Evolutionary conservation across 257 asterid species (phyloP).

Genomic region (Phtheirospermum japonicum): DNA sequence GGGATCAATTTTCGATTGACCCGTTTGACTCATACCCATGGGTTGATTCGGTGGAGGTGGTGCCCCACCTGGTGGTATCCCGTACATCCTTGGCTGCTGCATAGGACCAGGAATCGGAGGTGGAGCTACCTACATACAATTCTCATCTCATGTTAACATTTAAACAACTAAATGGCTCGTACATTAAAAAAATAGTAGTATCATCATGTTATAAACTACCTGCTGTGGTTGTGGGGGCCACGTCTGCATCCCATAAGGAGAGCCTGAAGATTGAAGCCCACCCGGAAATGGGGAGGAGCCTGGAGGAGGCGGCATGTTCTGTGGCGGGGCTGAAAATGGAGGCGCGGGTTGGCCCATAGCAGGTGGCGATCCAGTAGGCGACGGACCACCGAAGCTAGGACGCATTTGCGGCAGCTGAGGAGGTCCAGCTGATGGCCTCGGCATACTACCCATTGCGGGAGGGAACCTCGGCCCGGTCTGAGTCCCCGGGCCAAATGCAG

Average conservation of each 20-base stretch:
- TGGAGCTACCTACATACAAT: slow-evolving; percentile 65
- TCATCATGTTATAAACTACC: too few species aligned
- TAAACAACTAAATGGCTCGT: background rate
- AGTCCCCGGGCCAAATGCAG: too few species aligned
- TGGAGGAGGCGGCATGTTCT: too few species aligned
- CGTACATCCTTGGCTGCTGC: too few species aligned
- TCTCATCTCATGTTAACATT: too few species aligned
- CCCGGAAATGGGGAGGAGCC: slow-evolving; percentile 64
- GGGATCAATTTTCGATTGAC: too few species aligned
- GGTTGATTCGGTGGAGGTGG: slow-evolving; percentile 74
- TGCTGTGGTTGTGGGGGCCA: slow-evolving; percentile 79
- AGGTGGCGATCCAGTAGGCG: slow-evolving; percentile 53
- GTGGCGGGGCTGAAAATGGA: too few species aligned
- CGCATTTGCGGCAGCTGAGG: slow-evolving; percentile 60
- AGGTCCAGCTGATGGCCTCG: slow-evolving; percentile 63
- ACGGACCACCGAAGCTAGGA: slow-evolving; percentile 71
- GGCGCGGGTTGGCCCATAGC: too few species aligned
- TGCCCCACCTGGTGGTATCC: slow-evolving; percentile 72
- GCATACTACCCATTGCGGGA: too few species aligned
- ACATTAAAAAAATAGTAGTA: background rate
- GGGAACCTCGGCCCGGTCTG: too few species aligned
- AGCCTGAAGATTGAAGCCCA: slow-evolving; percentile 51
- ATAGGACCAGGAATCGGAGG: slow-evolving; percentile 68
- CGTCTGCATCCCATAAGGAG: slow-evolving; percentile 78
- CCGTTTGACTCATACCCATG: slow-evolving; percentile 68